Base-by-base conservation (phyloP, 2,329 filamentous ascomycete genomes). In the Botrytis elliptica region DNA sequence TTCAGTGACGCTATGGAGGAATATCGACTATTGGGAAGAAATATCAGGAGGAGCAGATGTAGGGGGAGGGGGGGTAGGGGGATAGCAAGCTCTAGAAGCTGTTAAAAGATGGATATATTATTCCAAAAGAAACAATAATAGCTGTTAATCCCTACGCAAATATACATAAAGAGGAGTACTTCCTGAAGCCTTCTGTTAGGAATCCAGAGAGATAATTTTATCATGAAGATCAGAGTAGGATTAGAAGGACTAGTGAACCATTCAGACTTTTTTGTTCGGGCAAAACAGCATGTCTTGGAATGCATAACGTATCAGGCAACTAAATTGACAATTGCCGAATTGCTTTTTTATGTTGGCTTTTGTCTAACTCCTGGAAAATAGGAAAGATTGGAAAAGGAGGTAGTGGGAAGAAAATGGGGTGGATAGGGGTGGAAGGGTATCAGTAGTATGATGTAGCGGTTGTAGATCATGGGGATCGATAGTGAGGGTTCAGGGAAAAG, bases 341-440 rank as follows among this genome's bases (percentile, higher is more conserved):
- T 29, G 0, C 1, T 71, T 1, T 71, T n/a, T 29, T 20, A 14
- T 9, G 29, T 71, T 29, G 57, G 42, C 4, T 70, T 62, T 49
- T 0, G 4, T 4, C 14, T 25, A 36, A 40, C 57, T 46, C 0
- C 20, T 16, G 68, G 40, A 14, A 18, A 70, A 4, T 6, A 42
- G 5, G 57, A 10, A 14, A 63, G 33, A 3, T 18, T 62, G 14
- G 29, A 29, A 8, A 62, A 29, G 36, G 22, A 25, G 3, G 3
- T 0, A 16, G 3, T 8, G 49, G 46, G 10, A 22, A 36, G 12
- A 7, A 0, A 9, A 22, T 4, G 18, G 7, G 49, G 7, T 16
- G 14, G 29, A 9, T 12, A 16, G n/a, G n/a, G 25, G 33, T 2
- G 4, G 16, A 62, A 29, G 29, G 49, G 4, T 63, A 33, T 29